These are phyloP conservation scores for Pseudocercospora fijiensis DNA, from an alignment of 2,329 filamentous ascomycete genomes.

Conservation along the genomic window DNA sequence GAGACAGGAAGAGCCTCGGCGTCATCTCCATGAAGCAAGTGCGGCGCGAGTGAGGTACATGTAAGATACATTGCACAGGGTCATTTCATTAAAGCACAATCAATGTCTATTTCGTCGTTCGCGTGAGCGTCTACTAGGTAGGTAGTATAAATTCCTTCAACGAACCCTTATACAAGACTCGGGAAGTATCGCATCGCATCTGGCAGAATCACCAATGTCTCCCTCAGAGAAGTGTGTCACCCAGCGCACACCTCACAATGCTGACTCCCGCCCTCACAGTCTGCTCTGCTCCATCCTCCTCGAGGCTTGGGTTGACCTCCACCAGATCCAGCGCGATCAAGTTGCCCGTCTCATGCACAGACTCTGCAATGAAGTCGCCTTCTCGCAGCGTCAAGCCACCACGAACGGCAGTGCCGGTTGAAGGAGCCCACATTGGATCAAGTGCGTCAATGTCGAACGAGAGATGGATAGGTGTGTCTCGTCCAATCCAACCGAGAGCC, in stretches of 20 bases:
- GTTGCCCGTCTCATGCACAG: slow-evolving; percentile 57
- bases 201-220: background rate
- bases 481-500: slow-evolving; percentile 94
- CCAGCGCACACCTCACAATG: slow-evolving; percentile 84
- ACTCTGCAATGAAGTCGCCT: slow-evolving; percentile 91
- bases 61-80: background rate
- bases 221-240: slow-evolving; percentile 77
- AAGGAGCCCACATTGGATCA: slow-evolving; percentile 93
- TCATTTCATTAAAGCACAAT: background rate
- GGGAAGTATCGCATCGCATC: background rate
- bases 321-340: slow-evolving; percentile 59
- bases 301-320: slow-evolving; percentile 53
- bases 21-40: slow-evolving; percentile 5
- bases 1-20: background rate
- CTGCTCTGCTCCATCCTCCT: slow-evolving; percentile 66
- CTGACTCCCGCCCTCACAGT: slow-evolving; percentile 90
- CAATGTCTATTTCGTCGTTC: background rate
- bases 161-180: background rate
- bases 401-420: slow-evolving; percentile 90
- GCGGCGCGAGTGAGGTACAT: background rate
- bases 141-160: background rate
- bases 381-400: slow-evolving; percentile 91
- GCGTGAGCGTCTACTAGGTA: slow-evolving; percentile 9
- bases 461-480: slow-evolving; percentile 92
- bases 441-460: slow-evolving; percentile 96